Percentiles rank a stretch among this genome's conserved stretches.
phyloP scores from a whole-genome alignment of 176 grass and related monocot species.

The Rhynchospora breviuscula region DNA sequence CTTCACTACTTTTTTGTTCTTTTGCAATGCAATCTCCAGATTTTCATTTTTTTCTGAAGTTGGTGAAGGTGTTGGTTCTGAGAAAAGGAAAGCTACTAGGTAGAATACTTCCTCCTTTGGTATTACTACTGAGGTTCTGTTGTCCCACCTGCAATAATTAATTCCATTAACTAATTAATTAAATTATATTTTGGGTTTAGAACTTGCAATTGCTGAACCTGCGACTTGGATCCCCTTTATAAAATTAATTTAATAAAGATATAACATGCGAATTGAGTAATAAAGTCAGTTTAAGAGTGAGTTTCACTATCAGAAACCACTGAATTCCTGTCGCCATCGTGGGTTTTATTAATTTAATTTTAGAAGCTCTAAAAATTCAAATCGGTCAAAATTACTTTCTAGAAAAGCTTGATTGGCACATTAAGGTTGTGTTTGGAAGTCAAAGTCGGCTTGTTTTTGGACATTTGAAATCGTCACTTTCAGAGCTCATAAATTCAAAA shows the following conservation, averaged over 20 bases:
- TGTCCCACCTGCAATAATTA: conserved; percentile 64
- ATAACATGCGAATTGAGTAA: too few species aligned
- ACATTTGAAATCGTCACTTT: conserved; percentile 1
- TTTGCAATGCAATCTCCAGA: conserved; percentile 49
- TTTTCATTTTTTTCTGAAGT: conserved; percentile 41
- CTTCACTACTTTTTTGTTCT: conserved; percentile 63
- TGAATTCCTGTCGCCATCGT: neutral
- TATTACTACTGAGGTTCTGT: conserved; percentile 75
- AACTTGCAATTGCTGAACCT: too few species aligned
- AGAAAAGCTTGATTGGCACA: conserved; percentile 3
- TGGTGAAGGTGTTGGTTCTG: conserved; percentile 42
- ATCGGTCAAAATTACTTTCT: neutral
- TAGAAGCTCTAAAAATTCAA: neutral
- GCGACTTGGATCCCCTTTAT: too few species aligned
- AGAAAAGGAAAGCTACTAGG: conserved; percentile 79
- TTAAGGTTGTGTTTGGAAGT: neutral
- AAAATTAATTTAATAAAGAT: too few species aligned
- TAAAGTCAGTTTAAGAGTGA: neutral
- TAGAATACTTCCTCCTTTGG: conserved; percentile 93
- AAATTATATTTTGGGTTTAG: neutral
- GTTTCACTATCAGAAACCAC: conserved; percentile 4
- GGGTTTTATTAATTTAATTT: neutral
- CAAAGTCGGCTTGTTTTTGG: neutral
- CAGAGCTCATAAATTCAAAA: neutral
- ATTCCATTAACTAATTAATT: conserved; percentile 4